Percentiles rank a stretch among this genome's conserved stretches.
Evolutionary conservation across 2,329 filamentous ascomycete species (phyloP).

Genomic region (Aspergillus flavus): DNA sequence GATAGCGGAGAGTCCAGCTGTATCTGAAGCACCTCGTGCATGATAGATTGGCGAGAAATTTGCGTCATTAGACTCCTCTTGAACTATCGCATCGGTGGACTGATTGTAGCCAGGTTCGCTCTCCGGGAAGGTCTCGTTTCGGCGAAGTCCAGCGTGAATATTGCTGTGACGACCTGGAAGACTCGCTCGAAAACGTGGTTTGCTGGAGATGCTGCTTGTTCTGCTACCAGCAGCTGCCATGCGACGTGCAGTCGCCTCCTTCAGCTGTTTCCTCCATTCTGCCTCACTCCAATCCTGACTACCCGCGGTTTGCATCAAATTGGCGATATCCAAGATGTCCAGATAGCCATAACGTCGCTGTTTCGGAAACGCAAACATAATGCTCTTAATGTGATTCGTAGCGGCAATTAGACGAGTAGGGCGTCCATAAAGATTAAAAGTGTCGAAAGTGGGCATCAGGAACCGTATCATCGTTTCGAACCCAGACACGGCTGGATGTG

Average conservation of each 20-base stretch:
- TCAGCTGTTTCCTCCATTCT: conserved; percentile 87
- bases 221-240: conserved; percentile 42
- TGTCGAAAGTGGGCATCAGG: conserved; percentile 91
- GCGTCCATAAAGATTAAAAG: conserved; percentile 87
- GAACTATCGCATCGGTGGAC: conserved; percentile 40
- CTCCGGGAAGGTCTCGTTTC: conserved; percentile 22
- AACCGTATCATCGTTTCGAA: conserved; percentile 95
- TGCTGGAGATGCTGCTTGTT: conserved; percentile 60
- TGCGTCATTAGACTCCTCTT: conserved; percentile 28
- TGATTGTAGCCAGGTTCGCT: conserved; percentile 34
- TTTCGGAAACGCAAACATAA: conserved; percentile 98
- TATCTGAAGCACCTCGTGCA: conserved; percentile 37
- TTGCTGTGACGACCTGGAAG: conserved; percentile 38
- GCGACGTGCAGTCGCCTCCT: conserved; percentile 73
- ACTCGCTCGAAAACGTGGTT: conserved; percentile 43
- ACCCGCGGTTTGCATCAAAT: conserved; percentile 75
- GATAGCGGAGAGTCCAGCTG: conserved; percentile 24
- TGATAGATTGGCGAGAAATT: conserved; percentile 26
- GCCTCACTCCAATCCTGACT: conserved; percentile 79
- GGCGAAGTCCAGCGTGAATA: conserved; percentile 35
- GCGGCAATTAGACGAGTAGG: conserved; percentile 86
- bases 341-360: conserved; percentile 87
- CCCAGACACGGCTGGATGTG: conserved; percentile 84
- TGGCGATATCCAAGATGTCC: conserved; percentile 81
- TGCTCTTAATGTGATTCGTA: conserved; percentile 78